phyloP scores from a whole-genome alignment of 1,284 basidiomycete species.

The Cryptococcus sp. region DNA sequence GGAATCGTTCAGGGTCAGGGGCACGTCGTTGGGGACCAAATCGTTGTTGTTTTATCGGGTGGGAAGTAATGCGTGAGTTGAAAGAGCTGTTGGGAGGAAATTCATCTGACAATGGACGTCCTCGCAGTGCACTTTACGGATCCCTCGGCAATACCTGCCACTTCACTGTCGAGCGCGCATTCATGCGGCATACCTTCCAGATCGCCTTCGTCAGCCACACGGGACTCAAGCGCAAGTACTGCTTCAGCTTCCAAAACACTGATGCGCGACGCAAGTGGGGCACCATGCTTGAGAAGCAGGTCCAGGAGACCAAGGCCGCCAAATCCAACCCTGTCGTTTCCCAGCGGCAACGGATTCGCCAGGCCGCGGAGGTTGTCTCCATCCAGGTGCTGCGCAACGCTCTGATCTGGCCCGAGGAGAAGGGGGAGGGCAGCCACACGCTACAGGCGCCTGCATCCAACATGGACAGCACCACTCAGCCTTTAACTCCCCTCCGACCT shows the following conservation, averaged over 20 bases:
- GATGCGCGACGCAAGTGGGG: constrained; percentile 72
- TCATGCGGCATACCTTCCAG: constrained; percentile 92
- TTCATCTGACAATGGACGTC: neutral
- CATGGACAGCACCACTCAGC: too few relatives aligned
- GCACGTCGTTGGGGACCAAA: constrained; percentile 72
- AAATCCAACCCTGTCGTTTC: constrained; percentile 45
- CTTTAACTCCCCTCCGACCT: too few relatives aligned
- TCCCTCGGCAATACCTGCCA: constrained; percentile 71
- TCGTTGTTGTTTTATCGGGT: constrained; percentile 73
- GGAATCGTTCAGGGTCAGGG: constrained; percentile 82
- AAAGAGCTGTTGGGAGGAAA: neutral
- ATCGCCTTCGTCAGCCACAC: constrained; percentile 72
- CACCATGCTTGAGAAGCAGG: constrained; percentile 64
- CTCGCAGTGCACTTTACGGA: constrained; percentile 60
- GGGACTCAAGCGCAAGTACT: constrained; percentile 73
- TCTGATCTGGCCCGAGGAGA: constrained; percentile 54
- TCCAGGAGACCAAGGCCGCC: constrained; percentile 66
- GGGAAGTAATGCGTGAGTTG: constrained; percentile 66
- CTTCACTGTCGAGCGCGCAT: constrained; percentile 78
- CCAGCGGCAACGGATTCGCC: constrained; percentile 39
- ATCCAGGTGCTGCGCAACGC: constrained; percentile 80
- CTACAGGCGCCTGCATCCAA: too few relatives aligned
- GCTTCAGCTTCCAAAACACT: constrained; percentile 83
- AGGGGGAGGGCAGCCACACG: neutral
- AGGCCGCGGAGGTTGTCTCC: constrained; percentile 66